phyloP scores from a whole-genome alignment of 352 stramenopile genomes.

The Peronospora destructor region DNA sequence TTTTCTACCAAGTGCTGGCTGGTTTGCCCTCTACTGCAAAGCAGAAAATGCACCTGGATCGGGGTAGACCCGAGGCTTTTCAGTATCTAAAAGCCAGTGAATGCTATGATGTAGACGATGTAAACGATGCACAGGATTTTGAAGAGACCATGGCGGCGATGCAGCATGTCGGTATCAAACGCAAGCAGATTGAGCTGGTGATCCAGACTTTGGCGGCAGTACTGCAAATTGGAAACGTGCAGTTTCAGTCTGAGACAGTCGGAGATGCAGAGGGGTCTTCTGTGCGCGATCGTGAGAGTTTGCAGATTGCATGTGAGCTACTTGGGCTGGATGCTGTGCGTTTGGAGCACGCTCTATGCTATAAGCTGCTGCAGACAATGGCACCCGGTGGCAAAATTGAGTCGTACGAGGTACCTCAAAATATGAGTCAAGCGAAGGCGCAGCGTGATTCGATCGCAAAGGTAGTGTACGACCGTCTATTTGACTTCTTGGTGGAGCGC shows the following conservation, averaged over 20 bases:
- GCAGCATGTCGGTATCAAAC: slow-evolving; percentile 85
- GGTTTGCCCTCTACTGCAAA: slow-evolving; percentile 53
- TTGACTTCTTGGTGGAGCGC: slow-evolving; percentile 94
- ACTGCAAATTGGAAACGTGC: slow-evolving; percentile 72
- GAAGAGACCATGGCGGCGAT: slow-evolving; percentile 82
- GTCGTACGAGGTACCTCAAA: slow-evolving; percentile 83
- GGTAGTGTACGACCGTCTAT: slow-evolving; percentile 93
- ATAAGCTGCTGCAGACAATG: slow-evolving; percentile 85
- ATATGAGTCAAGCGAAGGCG: slow-evolving; percentile 80
- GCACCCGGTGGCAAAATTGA: slow-evolving; percentile 75
- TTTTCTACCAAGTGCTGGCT: slow-evolving; percentile 90
- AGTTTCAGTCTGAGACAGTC: slow-evolving; percentile 55
- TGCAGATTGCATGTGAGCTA: slow-evolving; percentile 60
- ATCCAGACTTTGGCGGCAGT: slow-evolving; percentile 76
- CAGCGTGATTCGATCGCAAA: slow-evolving; percentile 95
- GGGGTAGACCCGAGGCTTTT: slow-evolving; percentile 62
- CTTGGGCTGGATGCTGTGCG: slow-evolving; percentile 55
- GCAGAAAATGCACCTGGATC: slow-evolving; percentile 65
- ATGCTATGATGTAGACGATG: slow-evolving; percentile 86
- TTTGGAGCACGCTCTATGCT: slow-evolving; percentile 72
- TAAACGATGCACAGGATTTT: slow-evolving; percentile 88
- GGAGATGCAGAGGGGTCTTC: slow-evolving; percentile 68
- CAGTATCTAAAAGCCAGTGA: slow-evolving; percentile 86
- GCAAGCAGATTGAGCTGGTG: slow-evolving; percentile 85
- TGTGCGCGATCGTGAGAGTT: slow-evolving; percentile 38